phyloP scores from a whole-genome alignment of 129 eudicot genomes.

The Oenanthe sinensis region DNA sequence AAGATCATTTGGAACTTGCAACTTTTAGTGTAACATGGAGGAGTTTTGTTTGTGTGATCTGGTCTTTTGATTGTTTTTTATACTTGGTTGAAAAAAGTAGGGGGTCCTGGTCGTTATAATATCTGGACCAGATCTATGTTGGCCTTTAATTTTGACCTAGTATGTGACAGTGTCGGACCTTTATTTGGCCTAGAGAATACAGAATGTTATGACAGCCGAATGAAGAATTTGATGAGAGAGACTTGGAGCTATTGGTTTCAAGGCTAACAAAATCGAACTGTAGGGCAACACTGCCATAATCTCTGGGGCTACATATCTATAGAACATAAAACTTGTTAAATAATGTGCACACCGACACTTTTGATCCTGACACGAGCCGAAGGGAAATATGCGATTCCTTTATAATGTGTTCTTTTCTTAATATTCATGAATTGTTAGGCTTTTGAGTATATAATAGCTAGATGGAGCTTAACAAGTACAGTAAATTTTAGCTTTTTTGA shows the following conservation, averaged over 20 bases:
- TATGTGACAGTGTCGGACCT: not conserved
- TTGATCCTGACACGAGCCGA: not conserved
- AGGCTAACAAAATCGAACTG: not conserved
- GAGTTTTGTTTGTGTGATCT: not conserved
- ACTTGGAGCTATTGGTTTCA: not conserved
- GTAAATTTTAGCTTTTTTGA: not conserved
- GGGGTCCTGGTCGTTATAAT: not conserved
- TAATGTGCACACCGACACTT: not conserved
- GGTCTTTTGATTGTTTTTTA: not conserved
- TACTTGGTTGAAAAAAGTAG: not conserved
- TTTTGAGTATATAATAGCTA: not conserved
- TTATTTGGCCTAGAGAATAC: not conserved
- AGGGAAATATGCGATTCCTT: not conserved
- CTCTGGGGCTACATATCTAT: not conserved
- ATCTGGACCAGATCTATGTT: not conserved
- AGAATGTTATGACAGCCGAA: not conserved
- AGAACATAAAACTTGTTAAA: not conserved
- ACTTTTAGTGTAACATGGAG: not conserved
- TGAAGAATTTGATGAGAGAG: slow-evolving; percentile 1
- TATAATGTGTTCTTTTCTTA: not conserved
- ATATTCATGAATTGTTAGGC: not conserved
- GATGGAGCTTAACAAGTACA: not conserved
- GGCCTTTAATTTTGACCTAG: not conserved
- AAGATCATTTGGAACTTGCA: slow-evolving; percentile 3
- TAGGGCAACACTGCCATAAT: not conserved